Evolutionary conservation across 2,329 filamentous ascomycete genomes (phyloP).

Genomic region (Delphinella strobiligena): DNA sequence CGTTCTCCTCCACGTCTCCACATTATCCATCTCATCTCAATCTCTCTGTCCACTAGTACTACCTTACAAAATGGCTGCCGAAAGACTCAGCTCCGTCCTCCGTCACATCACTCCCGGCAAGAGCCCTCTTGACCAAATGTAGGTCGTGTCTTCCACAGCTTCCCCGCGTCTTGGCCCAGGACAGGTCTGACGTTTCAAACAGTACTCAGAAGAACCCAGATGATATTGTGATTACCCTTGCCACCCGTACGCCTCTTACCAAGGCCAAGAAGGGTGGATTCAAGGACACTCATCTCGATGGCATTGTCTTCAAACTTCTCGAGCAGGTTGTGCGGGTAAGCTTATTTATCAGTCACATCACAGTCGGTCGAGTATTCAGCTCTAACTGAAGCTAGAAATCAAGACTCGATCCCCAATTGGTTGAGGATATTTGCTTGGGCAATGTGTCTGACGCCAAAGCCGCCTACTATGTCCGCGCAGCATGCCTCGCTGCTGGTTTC

Average conservation of each 20-base stretch:
- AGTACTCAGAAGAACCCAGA: conserved; percentile 89
- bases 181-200: conserved; percentile 10
- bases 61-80: conserved; percentile 54
- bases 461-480: conserved; percentile 81
- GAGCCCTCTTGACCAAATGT: conserved; percentile 66
- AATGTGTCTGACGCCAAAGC: conserved; percentile 84
- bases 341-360: background rate
- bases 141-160: conserved; percentile 27
- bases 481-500: conserved; percentile 81
- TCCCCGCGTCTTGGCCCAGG: conserved; percentile 46
- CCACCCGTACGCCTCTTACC: conserved; percentile 74
- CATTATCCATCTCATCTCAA: background rate
- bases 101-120: conserved; percentile 66
- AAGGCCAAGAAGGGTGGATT: conserved; percentile 88
- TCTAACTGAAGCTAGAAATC: conserved; percentile 10
- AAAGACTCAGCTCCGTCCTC: conserved; percentile 77
- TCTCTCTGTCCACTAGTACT: background rate
- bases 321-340: conserved; percentile 39
- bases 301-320: conserved; percentile 69
- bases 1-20: background rate
- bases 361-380: too few relatives aligned
- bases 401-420: conserved; percentile 21
- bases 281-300: conserved; percentile 88
- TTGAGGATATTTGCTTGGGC: conserved; percentile 70
- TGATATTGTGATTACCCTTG: conserved; percentile 92